Evolutionary conservation across 345 rosid species (phyloP).

Genomic region (Rhodamnia argentea): DNA sequence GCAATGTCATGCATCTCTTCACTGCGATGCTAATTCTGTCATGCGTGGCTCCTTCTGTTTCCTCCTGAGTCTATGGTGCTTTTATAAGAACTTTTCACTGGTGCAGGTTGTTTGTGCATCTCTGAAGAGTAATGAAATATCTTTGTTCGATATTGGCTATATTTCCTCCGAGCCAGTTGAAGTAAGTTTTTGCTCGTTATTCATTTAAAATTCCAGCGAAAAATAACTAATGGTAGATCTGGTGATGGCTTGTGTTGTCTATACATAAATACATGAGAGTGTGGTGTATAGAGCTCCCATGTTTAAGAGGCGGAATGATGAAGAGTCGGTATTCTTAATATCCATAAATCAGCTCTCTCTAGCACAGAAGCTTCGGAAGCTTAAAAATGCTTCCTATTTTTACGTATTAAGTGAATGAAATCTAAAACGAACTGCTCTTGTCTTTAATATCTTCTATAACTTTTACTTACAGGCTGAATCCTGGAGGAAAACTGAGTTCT

Average conservation of each 20-base stretch:
- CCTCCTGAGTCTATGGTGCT: background rate
- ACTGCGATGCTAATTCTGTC: background rate
- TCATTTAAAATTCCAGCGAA: background rate
- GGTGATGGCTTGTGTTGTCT: background rate
- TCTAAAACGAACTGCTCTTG: background rate
- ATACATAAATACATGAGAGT: background rate
- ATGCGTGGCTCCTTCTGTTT: background rate
- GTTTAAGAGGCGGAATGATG: background rate
- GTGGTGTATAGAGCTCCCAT: background rate
- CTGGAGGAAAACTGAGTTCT: background rate
- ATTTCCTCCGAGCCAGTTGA: constrained; percentile 62
- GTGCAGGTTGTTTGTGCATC: constrained; percentile 78
- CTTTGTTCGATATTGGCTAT: constrained; percentile 69
- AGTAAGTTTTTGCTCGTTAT: constrained; percentile 24
- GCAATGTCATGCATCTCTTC: background rate
- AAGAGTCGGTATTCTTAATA: background rate
- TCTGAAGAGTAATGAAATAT: constrained; percentile 38
- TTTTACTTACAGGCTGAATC: background rate
- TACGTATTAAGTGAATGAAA: background rate
- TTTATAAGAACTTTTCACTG: background rate
- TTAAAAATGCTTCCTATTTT: background rate
- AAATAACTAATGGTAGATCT: background rate
- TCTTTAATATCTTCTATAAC: background rate
- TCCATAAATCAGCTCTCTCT: background rate
- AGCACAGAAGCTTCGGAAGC: background rate